Evolutionary conservation across 306 rosid genomes (phyloP).

Genomic region (Hippophae gyantsensis): DNA sequence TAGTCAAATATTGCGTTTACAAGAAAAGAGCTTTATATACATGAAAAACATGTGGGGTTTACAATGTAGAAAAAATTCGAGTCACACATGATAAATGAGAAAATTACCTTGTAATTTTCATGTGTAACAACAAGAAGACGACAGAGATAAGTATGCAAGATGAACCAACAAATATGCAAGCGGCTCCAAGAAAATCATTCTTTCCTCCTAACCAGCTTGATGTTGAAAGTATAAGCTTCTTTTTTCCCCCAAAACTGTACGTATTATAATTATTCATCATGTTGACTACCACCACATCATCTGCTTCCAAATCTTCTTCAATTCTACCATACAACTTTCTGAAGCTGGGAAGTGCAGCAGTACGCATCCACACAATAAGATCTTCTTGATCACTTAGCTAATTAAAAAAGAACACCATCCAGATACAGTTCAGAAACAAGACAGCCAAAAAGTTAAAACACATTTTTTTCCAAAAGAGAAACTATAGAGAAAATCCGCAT

Average conservation of each 20-base stretch:
- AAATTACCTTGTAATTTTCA: conserved; percentile 62
- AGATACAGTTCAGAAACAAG: conserved; percentile 15
- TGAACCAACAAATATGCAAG: conserved; percentile 64
- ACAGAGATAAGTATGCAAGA: conserved; percentile 51
- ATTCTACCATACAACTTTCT: conserved; percentile 87
- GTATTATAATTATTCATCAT: conserved; percentile 74
- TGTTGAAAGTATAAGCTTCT: conserved; percentile 80
- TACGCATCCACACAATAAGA: conserved; percentile 96
- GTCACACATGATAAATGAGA: background rate
- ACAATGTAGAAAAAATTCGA: background rate
- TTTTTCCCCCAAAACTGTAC: conserved; percentile 86
- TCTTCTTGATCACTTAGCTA: conserved; percentile 96
- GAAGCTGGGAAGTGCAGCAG: conserved; percentile 95
- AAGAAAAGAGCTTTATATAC: no score
- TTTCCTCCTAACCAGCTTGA: conserved; percentile 91
- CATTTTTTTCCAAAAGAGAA: no score
- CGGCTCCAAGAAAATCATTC: conserved; percentile 81
- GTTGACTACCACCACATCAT: conserved; percentile 60
- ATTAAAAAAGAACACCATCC: conserved; percentile 17
- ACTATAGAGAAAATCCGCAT: no score
- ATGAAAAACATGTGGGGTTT: background rate
- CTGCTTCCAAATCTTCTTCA: conserved; percentile 78
- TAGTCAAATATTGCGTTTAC: no score
- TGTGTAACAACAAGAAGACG: conserved; percentile 71
- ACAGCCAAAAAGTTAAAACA: conserved; percentile 9